Base-by-base conservation (phyloP, 768 basidiomycete species). In the Myochromella boudieri region DNA sequence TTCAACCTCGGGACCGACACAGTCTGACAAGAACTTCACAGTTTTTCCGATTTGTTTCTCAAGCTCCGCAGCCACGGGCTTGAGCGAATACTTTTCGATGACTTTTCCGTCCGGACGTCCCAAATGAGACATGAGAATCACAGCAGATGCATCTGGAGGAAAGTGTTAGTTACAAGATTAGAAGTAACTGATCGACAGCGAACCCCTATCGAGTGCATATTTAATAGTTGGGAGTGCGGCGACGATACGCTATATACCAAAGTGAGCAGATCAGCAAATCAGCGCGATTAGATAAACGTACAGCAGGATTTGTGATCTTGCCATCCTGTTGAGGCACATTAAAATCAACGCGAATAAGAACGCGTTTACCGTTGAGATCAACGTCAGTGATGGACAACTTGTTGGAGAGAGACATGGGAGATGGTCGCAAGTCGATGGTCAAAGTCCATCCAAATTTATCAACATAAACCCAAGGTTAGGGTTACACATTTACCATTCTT, bases 61-160 rank as follows among this genome's bases (percentile, higher is more conserved):
- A 25, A 97, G 77, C 66, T 95, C 90, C 48, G 68, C 67, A 36
- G 94, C 82, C 54, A 98, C 85, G 32, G 92, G 91, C 65, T 80
- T 85, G 48, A 99, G 82, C 6, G 93, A 91, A 76, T 91, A 95
- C 62, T 97, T 97, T 40, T 76, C 75, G 61, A 85, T 85, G 45
- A 84, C 82, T 59, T 91, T 88, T 58, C 95, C 95, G 68, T 98
- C 93, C 8, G 95, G 95, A 54, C 95, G 91, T 18, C 95, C 97
- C 46, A 99, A 82, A 68, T 99, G 95, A 61, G 95, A 97, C 94
- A 97, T 97, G 62, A 98, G 82, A 56, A 91, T 80, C 62, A 97
- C 86, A 47, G 79, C 76, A 48, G 82, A 77, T 49, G 95, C 92
- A 46, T 82, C 91, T 93, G 56, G 21, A 44, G 41, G 40, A 27